Evolutionary conservation across 805 yeast species (phyloP), one percentile per base, ranked within the genome.

Genomic region (Candida tallmaniae): DNA sequence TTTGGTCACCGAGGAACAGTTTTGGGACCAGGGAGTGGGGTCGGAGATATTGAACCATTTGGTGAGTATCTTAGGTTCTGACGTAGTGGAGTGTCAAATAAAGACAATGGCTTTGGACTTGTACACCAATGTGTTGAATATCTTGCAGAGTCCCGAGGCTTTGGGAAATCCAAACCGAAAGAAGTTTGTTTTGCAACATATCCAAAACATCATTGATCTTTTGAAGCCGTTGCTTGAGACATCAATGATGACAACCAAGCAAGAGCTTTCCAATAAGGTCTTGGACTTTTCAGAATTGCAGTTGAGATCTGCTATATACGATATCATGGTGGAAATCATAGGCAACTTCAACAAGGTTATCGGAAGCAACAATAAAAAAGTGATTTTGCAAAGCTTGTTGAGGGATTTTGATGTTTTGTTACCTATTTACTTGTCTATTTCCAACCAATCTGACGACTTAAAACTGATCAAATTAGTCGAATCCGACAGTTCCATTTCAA

Each of bases 1-100:
- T 50, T 68, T 88, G 32, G 76, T 93, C 20, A 74, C 90, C 2
- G 96, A 87, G 38, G 87, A 80, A 23, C 90, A 85, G 56, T 90
- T 89, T 52, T 84, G 88, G 66, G 81, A 76, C 35, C 81, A 76
- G 8, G 84, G 83, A 2, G 69, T 81, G 27, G 90, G 89, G 2
- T 42, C 54, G 13, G 66, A 67, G 27, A 68, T 84, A 0, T 62
- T 79, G 25, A 56, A 65, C 21, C 73, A 77, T 24, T 68, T 83
- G 34, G 57, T 68, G 25, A 38, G 54, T 0, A 42, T 52, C 7
- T 36, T 61, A 9, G 40, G 47, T n/a, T 32, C 62, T 1, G 69
- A 63, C 9, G 58, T 74, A 8, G 27, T 43, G 25, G 73, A 73
- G 45, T 52, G 70, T 2, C 34, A 34, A 13, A 39, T 50, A 2